Evolutionary conservation across 202 grass and related monocot species (phyloP).

Genomic region (Dendrocalamus latiflorus): DNA sequence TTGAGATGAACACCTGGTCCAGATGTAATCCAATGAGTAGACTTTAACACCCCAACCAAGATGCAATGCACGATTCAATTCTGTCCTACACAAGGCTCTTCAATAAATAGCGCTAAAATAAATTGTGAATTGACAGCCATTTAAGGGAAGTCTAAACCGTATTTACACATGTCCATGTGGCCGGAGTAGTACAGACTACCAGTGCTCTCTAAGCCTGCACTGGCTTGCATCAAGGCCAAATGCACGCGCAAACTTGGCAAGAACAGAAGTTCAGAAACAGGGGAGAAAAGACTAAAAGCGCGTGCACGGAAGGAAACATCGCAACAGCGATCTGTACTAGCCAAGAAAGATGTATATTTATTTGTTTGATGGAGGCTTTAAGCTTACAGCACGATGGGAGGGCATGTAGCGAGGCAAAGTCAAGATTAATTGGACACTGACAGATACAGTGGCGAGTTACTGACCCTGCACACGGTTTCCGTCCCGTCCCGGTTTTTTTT

Average conservation of each 20-base stretch:
- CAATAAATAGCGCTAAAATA: not conserved
- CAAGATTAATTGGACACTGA: not conserved
- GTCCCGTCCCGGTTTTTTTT: not conserved
- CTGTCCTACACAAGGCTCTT: not conserved
- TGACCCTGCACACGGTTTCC: not conserved
- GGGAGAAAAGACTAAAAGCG: too few species aligned
- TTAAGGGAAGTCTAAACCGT: not conserved
- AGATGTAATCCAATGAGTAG: not conserved
- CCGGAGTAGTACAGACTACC: not conserved
- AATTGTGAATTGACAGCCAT: not conserved
- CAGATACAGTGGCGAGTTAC: not conserved
- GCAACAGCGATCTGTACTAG: not conserved
- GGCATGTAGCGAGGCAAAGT: not conserved
- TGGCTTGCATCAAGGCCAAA: not conserved
- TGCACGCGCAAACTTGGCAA: constrained; percentile 3
- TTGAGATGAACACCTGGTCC: not conserved
- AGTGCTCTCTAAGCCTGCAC: too few species aligned
- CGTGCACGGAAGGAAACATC: constrained; percentile 1
- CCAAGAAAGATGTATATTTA: not conserved
- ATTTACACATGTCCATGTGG: not conserved
- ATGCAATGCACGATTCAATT: not conserved
- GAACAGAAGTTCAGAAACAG: not conserved
- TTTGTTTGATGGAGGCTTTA: not conserved
- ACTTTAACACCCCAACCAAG: not conserved
- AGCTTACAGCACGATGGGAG: not conserved